Base-by-base conservation (phyloP, 495 filamentous ascomycete species). In the Aspergillus bertholletiae region DNA sequence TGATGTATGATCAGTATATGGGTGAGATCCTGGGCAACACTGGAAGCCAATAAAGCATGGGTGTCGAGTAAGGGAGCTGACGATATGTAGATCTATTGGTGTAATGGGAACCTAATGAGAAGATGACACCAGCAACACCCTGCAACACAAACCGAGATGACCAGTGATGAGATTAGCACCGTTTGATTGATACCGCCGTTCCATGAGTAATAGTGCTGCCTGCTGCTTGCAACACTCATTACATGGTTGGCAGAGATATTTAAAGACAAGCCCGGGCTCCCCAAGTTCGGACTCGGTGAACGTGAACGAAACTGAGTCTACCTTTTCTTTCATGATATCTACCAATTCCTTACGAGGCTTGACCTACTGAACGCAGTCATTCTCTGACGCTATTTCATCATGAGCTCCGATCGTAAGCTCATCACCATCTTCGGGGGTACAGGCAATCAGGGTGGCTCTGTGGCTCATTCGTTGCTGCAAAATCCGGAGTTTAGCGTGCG, bases 361-460 rank as follows among this genome's bases (percentile, higher is more conserved):
- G 13, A 15, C 13, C 13, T 15, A 37, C 13, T 15, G 9, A 37
- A 4, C 3, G 5, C 17, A 2, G 11, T n/a, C 1, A 3, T 5
- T 37, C 13, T n/a, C 13, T n/a, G 13, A n/a, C 12, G 5, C 5
- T 15, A 2, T 37, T 15, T n/a, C 34, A 37, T n/a, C 17, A 37
- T 37, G 34, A 37, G 9, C 13, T 37, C 34, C 5, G 34, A 37
- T 8, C 28, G 22, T 30, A 66, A 66, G 18, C 37, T 53, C 7
- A 56, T 67, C 47, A 59, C 62, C 15, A 53, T 67, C 24, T 53
- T 59, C 32, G 66, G 66, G 2, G 59, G 55, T 11, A 66, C 61
- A 17, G 63, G 64, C 15, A 66, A 73, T 12, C 84, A 82, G 61
- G 76, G 76, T 26, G 71, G 72, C 2, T 73, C 74, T 0, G 72